phyloP scores from a whole-genome alignment of 2,329 filamentous ascomycete species.

The Grosmannia penicillata region DNA sequence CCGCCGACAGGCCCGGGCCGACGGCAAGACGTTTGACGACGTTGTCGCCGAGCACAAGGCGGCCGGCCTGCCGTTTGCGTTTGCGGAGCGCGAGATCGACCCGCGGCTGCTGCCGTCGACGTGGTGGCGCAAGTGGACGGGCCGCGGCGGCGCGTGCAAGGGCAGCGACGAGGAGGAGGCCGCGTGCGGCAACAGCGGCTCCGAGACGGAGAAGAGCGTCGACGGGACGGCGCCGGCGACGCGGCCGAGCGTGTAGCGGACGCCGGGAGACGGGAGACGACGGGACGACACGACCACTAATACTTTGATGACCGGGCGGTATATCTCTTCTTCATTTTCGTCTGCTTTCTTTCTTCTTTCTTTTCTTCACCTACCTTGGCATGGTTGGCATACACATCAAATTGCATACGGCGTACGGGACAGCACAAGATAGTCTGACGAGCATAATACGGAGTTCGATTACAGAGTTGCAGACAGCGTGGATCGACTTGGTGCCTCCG shows the following conservation, averaged over 20 bases:
- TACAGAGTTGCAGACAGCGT: too few species aligned
- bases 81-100: slow-evolving; percentile 18
- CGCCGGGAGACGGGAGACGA: background rate
- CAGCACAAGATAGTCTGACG: too few species aligned
- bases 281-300: background rate
- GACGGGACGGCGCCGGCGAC: background rate
- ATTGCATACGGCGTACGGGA: too few species aligned
- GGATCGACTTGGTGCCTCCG: too few species aligned
- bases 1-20: slow-evolving; percentile 32
- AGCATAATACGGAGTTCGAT: too few species aligned
- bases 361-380: background rate
- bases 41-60: slow-evolving; percentile 22
- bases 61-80: slow-evolving; percentile 19
- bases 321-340: background rate
- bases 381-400: too few species aligned
- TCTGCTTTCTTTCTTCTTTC: background rate
- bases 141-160: background rate
- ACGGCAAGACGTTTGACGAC: slow-evolving; percentile 41
- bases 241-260: background rate
- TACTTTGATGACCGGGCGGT: background rate
- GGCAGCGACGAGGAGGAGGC: background rate
- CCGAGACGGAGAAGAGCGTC: background rate
- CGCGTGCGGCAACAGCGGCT: background rate
- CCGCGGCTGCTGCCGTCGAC: background rate
- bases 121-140: slow-evolving; percentile 3